Conservation (phyloP, 1,284 basidiomycete species). For the Microbotryum intermedium region DNA sequence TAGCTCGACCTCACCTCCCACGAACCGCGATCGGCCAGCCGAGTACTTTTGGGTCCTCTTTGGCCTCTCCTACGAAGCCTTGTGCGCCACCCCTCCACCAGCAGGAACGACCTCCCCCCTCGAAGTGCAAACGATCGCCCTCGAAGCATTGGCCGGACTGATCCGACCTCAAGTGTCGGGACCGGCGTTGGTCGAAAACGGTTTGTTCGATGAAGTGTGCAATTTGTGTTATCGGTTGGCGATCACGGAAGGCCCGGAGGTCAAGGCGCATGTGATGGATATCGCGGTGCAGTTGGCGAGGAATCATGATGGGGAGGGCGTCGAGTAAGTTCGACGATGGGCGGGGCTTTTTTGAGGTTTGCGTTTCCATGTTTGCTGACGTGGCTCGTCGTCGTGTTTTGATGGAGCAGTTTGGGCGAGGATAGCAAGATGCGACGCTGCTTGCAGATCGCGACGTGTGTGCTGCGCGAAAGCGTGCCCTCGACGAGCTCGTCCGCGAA, state of each 20-base stretch:
- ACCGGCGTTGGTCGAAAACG: slow-evolving; percentile 63
- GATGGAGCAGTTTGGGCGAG: not conserved
- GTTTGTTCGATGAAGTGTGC: slow-evolving; percentile 82
- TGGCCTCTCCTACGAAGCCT: slow-evolving; percentile 83
- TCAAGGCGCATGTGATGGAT: slow-evolving; percentile 68
- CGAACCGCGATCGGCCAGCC: slow-evolving; percentile 51
- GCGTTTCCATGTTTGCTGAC: not conserved
- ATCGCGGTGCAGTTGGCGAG: slow-evolving; percentile 39
- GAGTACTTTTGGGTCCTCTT: slow-evolving; percentile 82
- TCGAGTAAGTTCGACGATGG: not conserved
- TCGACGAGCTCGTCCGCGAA: slow-evolving; percentile 17
- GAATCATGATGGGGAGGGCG: not conserved
- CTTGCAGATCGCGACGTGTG: slow-evolving; percentile 67
- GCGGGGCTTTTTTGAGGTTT: not conserved
- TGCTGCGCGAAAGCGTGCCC: slow-evolving; percentile 62
- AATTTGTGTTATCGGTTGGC: slow-evolving; percentile 81
- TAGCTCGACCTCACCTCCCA: slow-evolving; percentile 10
- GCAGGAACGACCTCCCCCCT: slow-evolving; percentile 36
- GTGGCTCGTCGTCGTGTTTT: not conserved
- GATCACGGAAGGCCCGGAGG: slow-evolving; percentile 66
- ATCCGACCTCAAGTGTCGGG: slow-evolving; percentile 73
- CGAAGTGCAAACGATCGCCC: slow-evolving; percentile 47
- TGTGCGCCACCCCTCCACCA: slow-evolving; percentile 60
- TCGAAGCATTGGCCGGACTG: slow-evolving; percentile 69
- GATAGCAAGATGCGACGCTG: slow-evolving; percentile 56